Evolutionary conservation across 805 yeast species (phyloP).

Genomic region (Sungouiella blattae): DNA sequence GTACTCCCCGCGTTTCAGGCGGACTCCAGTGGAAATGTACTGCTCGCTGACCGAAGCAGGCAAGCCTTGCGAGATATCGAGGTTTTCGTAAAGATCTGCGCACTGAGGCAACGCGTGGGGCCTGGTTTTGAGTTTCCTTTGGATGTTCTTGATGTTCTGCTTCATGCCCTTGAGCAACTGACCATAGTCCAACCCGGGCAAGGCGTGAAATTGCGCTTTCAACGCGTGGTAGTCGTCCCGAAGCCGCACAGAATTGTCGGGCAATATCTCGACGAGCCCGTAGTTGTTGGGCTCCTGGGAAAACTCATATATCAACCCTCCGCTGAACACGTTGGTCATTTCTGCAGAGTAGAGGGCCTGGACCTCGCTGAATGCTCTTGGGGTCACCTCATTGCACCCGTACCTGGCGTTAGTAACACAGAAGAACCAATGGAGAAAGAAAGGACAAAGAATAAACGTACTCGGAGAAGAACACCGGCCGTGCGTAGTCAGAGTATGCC

Average conservation of each 20-base stretch:
- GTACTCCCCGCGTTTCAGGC: conserved; percentile 45
- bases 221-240: conserved; percentile 53
- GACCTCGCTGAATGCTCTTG: conserved; percentile 77
- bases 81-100: conserved; percentile 27
- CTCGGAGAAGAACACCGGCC: conserved; percentile 87
- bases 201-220: conserved; percentile 39
- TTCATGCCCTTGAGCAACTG: conserved; percentile 24
- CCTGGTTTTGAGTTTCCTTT: conserved; percentile 15
- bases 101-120: conserved; percentile 27
- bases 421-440: background rate
- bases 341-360: conserved; percentile 61
- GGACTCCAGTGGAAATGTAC: conserved; percentile 49
- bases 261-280: conserved; percentile 59
- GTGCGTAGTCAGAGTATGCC: conserved; percentile 63
- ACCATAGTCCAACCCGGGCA: conserved; percentile 24
- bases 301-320: conserved; percentile 82
- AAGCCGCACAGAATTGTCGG: conserved; percentile 40
- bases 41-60: conserved; percentile 42
- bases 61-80: conserved; percentile 41
- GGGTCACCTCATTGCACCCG: conserved; percentile 82
- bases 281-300: conserved; percentile 77
- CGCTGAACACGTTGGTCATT: conserved; percentile 77
- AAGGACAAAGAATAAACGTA: conserved; percentile 28
- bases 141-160: conserved; percentile 18
- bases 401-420: conserved; percentile 25